A percentile compares a stretch with the other conserved stretches of the same genome.
Conservation (phyloP, 768 basidiomycete species). For the Russula abietina region DNA sequence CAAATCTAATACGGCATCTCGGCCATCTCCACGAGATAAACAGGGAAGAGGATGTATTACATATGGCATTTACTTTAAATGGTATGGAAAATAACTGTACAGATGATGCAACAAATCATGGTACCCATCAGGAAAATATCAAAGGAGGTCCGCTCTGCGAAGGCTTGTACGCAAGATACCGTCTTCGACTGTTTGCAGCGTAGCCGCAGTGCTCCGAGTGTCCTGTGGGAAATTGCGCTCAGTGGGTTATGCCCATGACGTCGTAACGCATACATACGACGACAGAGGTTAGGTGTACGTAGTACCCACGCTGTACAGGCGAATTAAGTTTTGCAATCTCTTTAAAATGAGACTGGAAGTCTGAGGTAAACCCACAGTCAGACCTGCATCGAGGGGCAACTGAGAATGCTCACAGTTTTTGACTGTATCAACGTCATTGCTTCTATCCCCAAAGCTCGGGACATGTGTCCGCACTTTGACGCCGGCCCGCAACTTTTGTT, state of each 20-base stretch:
- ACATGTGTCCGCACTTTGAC: slow-evolving; percentile 61
- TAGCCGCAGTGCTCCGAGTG: slow-evolving; percentile 65
- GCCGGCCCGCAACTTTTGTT: slow-evolving; percentile 65
- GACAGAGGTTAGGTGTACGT: slow-evolving; percentile 69
- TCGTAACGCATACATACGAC: slow-evolving; percentile 45
- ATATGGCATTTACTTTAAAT: not conserved
- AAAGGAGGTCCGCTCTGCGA: slow-evolving; percentile 64
- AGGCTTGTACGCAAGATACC: slow-evolving; percentile 67
- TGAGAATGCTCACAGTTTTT: slow-evolving; percentile 51
- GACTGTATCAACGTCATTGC: slow-evolving; percentile 63
- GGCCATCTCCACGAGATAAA: slow-evolving; percentile 1
- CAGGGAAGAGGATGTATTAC: too few relatives aligned
- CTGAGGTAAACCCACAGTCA: slow-evolving; percentile 33
- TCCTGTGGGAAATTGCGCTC: slow-evolving; percentile 42
- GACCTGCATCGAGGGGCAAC: not conserved
- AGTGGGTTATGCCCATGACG: not conserved
- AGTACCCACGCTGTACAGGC: slow-evolving; percentile 60
- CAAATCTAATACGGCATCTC: slow-evolving; percentile 22
- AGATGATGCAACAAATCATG: not conserved
- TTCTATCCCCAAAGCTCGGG: slow-evolving; percentile 66
- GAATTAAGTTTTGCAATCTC: slow-evolving; percentile 62
- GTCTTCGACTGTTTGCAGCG: slow-evolving; percentile 59
- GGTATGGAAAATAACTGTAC: slow-evolving; percentile 5
- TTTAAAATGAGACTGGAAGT: slow-evolving; percentile 76
- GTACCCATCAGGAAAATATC: slow-evolving; percentile 1